Conservation (phyloP, 129 eudicot species). For the Tagetes patula region DNA sequence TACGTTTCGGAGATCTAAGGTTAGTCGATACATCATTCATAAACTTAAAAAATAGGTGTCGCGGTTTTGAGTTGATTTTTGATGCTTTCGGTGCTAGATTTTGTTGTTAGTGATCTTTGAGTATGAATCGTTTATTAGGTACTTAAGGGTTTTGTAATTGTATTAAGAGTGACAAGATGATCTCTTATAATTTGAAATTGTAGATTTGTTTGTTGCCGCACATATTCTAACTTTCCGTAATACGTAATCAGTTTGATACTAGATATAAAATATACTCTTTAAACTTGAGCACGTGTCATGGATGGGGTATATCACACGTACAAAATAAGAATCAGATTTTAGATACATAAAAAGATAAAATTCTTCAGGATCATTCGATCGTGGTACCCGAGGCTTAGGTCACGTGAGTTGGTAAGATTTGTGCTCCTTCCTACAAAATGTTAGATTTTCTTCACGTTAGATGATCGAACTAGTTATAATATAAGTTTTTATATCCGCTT, state of each 20-base stretch:
- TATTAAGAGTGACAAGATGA: neutral
- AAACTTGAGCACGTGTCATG: neutral
- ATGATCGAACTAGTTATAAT: neutral
- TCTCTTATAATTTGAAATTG: too few relatives aligned
- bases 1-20: constrained; percentile 35
- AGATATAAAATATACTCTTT: neutral
- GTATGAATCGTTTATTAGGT: neutral
- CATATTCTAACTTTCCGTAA: neutral
- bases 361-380: too few relatives aligned
- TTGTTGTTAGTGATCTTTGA: constrained; percentile 10
- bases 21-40: constrained; percentile 24
- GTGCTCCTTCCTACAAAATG: neutral
- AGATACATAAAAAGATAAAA: too few relatives aligned
- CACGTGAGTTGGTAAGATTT: constrained; percentile 19
- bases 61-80: neutral
- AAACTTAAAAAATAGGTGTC: neutral
- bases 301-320: too few relatives aligned
- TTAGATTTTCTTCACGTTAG: constrained; percentile 18
- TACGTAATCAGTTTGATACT: neutral
- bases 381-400: too few relatives aligned
- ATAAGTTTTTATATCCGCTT: neutral
- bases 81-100: neutral
- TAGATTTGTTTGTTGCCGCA: too few relatives aligned
- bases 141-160: neutral
- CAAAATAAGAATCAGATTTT: too few relatives aligned